Evolutionary conservation across 805 yeast species (phyloP), one percentile per base, ranked within the genome.

Genomic region (Wickerhamomyces tratensis): DNA sequence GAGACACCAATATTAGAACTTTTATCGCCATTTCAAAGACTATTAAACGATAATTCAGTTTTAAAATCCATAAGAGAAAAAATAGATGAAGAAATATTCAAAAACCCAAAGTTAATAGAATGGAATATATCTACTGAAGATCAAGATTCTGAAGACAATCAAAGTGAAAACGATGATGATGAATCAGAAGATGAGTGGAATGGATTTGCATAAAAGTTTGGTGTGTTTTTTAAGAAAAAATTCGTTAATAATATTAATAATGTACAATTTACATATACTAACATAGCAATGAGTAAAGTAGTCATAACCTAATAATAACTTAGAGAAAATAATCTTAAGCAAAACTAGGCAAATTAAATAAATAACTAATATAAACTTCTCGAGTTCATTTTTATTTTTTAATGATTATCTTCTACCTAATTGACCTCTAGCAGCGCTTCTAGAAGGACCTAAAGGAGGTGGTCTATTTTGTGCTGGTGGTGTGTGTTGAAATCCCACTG

Each of bases 51-150:
- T n/a, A 68, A 73, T 4, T 50, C 65, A n/a, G 60, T 65, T 33
- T 69, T 76, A 56, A 85, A 82, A 63, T 76, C 83, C 4, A 63
- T 88, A 46, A 76, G 86, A 59, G 65, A 68, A 39, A 81, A 77
- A 52, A 79, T 82, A 44, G 69, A 67, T 49, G 79, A 76, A 34
- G 93, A 86, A 33, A 70, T 91, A 0, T 64, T 85, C 35, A 64
- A 65, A 1, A 95, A 89, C 54, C 59, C 64, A 29, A 72, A 93
- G 54, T 66, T 87, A 39, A 57, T 58, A 25, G 68, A 68, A 33
- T 86, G 95, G 93, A 83, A 80, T 8, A 63, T 77, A 7, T 58
- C 62, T 6, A 55, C 42, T 8, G 46, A 49, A 12, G 46, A 40
- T 15, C 42, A 37, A 5, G 42, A 43, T 8, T 44, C 38, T 6